Base-by-base conservation (phyloP, 192 early-diverging fungal species). In the Entomortierella lignicola region DNA sequence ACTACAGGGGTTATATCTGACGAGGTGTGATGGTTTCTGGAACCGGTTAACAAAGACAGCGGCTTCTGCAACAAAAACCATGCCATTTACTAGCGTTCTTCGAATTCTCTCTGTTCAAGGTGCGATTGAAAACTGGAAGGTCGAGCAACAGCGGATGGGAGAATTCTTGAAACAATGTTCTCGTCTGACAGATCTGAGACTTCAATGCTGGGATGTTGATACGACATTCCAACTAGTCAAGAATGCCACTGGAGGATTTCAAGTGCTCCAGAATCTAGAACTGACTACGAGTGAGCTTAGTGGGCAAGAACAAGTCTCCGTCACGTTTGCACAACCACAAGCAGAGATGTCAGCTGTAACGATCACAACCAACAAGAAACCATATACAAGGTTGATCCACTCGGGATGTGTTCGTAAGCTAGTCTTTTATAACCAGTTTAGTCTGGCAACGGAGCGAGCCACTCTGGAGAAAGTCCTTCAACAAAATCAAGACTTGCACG, bases 21-120 rank as follows among this genome's bases (percentile, higher is more conserved):
- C 26, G 34, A 2, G 63, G 4, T 72, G 71, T 43, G 71, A 72
- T 27, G 55, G 55, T 2, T 72, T 72, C 43, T 72, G 71, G 71
- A 59, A 44, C 26, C 29, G 71, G 37, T 32, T 65, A 20, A 60
- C 52, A 18, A 72, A 72, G 42, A 55, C 39, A 5, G 29, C 31
- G 21, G 25, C 52, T 7, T 7, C 31, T 15, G 41, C 43, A 0
- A 42, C 64, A 13, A 39, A 44, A 0, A 7, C 34, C 3, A 4
- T 63, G 2, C 48, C 61, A 20, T 58, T 56, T 29, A 10, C 37
- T 10, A 63, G 50, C 20, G 55, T 60, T 2, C 71, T 72, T 11
- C 54, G 62, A n/a, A 13, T 56, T 15, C 56, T 72, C 2, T 59
- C 61, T 13, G 31, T 72, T 43, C 62, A 65, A 30, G 63, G 71